These are phyloP conservation scores for Fusarium tricinctum DNA, from an alignment of 2,329 filamentous ascomycete species.

Conservation along the genomic window DNA sequence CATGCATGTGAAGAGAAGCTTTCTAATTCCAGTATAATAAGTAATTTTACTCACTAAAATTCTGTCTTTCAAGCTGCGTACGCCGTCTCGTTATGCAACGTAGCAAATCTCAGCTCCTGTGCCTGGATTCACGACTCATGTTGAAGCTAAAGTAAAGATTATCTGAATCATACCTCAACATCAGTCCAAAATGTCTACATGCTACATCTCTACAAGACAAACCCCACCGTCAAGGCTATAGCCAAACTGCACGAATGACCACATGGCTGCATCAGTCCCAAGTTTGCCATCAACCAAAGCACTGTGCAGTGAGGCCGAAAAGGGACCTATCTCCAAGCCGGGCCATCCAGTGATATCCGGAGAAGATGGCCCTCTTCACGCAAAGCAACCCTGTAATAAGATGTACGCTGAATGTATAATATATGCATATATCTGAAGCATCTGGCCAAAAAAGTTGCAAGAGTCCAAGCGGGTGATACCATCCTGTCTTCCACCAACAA, in stretches of 20 bases:
- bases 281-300: too few relatives aligned
- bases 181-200: neutral
- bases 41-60: neutral
- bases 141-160: neutral
- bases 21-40: neutral
- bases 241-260: neutral
- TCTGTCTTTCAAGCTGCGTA: neutral
- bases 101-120: neutral
- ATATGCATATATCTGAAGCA: neutral
- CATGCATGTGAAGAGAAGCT: fast-evolving
- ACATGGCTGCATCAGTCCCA: neutral
- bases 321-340: too few relatives aligned
- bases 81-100: neutral
- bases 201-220: too few relatives aligned
- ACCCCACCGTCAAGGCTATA: neutral
- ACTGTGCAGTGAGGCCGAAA: too few relatives aligned
- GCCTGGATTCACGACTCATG: neutral
- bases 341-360: too few relatives aligned
- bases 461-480: too few relatives aligned
- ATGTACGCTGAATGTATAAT: too few relatives aligned
- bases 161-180: neutral
- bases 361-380: too few relatives aligned
- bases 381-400: too few relatives aligned
- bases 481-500: neutral
- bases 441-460: neutral